A percentile compares a stretch with the other conserved stretches of the same genome.
Conservation (phyloP, 164 flowering plant genomes). For the grape (Vitis vinifera) region ASM3070453v1 NC_081817.1:1605501-1606000, state of each 20-base stretch:
- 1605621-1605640: conserved; percentile 13
- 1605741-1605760: conserved; percentile 45
- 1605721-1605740: conserved; percentile 18
- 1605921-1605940: conserved; percentile 73
- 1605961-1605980: conserved; percentile 67
- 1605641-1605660: conserved; percentile 7
- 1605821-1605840: conserved; percentile 30
- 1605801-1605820: conserved; percentile 30
- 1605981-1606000: conserved; percentile 48
- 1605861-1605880: conserved; percentile 57
- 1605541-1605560: conserved; percentile 15
- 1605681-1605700: conserved; percentile 2
- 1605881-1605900: conserved; percentile 53
- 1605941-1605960: conserved; percentile 63
- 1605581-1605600: conserved; percentile 8
- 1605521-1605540: conserved; percentile 21
- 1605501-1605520: conserved; percentile 24
- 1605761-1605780: conserved; percentile 49
- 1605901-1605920: conserved; percentile 86
- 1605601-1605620: conserved; percentile 37
- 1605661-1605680: conserved; percentile 11
- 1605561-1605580: conserved; percentile 16
- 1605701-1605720: conserved; percentile 15
- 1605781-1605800: conserved; percentile 41
- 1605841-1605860: conserved; percentile 62